Evolutionary conservation across 2,329 filamentous ascomycete genomes (phyloP).

Genomic region (Colletotrichum australisinense): DNA sequence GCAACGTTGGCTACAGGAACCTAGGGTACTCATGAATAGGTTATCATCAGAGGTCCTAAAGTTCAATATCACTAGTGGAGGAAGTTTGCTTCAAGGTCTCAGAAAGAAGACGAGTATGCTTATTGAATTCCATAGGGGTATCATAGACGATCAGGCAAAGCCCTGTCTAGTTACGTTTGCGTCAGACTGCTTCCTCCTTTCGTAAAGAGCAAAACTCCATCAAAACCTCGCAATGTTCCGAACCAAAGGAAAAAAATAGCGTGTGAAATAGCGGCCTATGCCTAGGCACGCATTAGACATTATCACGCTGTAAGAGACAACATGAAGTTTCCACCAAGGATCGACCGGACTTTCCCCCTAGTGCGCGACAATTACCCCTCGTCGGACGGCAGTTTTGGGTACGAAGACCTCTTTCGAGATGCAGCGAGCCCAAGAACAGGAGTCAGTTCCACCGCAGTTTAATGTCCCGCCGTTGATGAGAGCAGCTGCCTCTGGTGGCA

Average conservation of each 20-base stretch:
- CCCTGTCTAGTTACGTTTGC: constrained; percentile 8
- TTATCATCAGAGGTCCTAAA: no score
- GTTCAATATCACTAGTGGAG: no score
- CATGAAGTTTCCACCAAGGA: not conserved
- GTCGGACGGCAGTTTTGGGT: not conserved
- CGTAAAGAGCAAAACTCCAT: constrained; percentile 1
- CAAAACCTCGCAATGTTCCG: not conserved
- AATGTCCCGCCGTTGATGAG: no score
- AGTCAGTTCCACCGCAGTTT: no score
- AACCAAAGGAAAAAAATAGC: not conserved
- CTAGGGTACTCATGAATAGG: no score
- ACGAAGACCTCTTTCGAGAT: not conserved
- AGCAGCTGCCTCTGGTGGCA: no score
- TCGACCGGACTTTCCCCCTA: not conserved
- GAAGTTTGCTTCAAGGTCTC: no score
- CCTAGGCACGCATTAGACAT: not conserved
- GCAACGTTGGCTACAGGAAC: no score
- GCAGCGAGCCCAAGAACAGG: no score
- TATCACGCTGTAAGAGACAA: not conserved
- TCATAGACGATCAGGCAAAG: not conserved
- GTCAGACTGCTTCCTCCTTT: constrained; percentile 1
- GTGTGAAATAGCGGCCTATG: not conserved
- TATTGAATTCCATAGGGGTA: not conserved
- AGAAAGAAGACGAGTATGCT: not conserved
- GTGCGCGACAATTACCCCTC: not conserved